Evolutionary conservation across 176 grass and related monocot species (phyloP).

Genomic region (Poa pratensis): DNA sequence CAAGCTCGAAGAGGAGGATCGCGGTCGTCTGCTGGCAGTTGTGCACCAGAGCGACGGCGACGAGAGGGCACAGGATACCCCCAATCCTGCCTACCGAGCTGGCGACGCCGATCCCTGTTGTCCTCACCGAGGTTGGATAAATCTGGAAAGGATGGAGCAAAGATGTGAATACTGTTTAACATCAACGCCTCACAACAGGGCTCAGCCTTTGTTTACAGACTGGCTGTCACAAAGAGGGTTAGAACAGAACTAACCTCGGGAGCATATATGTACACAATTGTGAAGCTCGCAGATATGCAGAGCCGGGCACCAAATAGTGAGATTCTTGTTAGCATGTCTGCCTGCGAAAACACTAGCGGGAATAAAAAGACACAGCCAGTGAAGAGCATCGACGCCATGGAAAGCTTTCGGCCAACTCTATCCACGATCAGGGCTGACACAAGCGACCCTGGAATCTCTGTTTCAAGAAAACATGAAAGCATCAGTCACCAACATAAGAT

Average conservation of each 20-base stretch:
- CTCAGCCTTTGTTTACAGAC: not conserved
- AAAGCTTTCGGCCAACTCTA: constrained; percentile 83
- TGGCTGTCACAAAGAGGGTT: not conserved
- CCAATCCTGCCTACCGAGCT: constrained; percentile 93
- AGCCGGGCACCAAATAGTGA: constrained; percentile 83
- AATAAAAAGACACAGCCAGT: constrained; percentile 74
- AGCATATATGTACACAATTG: constrained; percentile 92
- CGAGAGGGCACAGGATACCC: constrained; percentile 89
- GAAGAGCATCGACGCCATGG: constrained; percentile 94
- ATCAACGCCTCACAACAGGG: not conserved
- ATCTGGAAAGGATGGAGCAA: constrained; percentile 52
- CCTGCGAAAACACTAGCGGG: constrained; percentile 77
- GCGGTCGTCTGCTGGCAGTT: constrained; percentile 74
- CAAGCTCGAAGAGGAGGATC: constrained; percentile 83
- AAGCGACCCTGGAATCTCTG: constrained; percentile 90
- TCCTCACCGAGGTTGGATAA: constrained; percentile 77
- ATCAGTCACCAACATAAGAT: not conserved
- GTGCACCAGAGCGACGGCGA: constrained; percentile 83
- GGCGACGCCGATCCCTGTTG: constrained; percentile 77
- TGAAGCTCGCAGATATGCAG: constrained; percentile 88
- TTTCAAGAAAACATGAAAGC: constrained; percentile 42
- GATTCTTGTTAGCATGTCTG: constrained; percentile 63
- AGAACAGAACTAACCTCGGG: constrained; percentile 72
- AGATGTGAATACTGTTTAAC: not conserved
- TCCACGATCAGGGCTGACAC: constrained; percentile 84